A percentile compares a stretch with the other conserved stretches of the same genome.
These are phyloP conservation scores for Mycogone perniciosa DNA, from an alignment of 2,329 filamentous ascomycete species.

Conservation along the genomic window DNA sequence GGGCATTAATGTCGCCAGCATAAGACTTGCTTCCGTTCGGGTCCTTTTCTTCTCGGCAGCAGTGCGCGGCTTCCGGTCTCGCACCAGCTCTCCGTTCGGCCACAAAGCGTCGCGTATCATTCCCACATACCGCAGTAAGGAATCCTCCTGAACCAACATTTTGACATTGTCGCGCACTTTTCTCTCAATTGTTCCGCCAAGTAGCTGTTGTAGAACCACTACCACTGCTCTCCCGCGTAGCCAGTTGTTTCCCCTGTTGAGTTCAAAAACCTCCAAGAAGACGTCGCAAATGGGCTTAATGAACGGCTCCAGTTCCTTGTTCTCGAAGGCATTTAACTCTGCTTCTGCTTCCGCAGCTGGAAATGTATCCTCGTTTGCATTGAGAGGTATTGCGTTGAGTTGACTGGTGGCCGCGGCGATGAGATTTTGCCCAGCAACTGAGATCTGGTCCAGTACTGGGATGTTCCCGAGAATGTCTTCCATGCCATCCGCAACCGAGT, in stretches of 20 bases:
- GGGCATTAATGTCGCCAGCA: constrained; percentile 83
- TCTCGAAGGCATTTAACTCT: constrained; percentile 87
- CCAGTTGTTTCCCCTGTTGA: constrained; percentile 96
- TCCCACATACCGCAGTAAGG: constrained; percentile 67
- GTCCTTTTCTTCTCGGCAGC: constrained; percentile 70
- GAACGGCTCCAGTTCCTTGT: constrained; percentile 83
- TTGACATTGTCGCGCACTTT: constrained; percentile 85
- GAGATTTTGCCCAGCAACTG: constrained; percentile 84
- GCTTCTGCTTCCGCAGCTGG: constrained; percentile 76
- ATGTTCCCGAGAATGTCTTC: constrained; percentile 97
- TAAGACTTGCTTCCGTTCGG: constrained; percentile 77
- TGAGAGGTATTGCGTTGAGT: constrained; percentile 50
- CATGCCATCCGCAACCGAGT: constrained; percentile 95
- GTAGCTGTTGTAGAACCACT: constrained; percentile 88
- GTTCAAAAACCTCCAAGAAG: constrained; percentile 90
- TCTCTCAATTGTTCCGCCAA: constrained; percentile 92
- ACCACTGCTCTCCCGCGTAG: constrained; percentile 91
- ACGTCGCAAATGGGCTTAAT: constrained; percentile 98
- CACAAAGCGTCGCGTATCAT: constrained; percentile 73
- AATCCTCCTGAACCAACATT: constrained; percentile 68
- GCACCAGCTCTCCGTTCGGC: constrained; percentile 59
- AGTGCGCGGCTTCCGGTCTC: constrained; percentile 51
- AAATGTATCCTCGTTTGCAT: constrained; percentile 44
- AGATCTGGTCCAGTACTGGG: constrained; percentile 89
- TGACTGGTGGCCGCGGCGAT: constrained; percentile 68